Conservation (phyloP, 352 stramenopile genomes). For the Achlya hypogyna region DNA sequence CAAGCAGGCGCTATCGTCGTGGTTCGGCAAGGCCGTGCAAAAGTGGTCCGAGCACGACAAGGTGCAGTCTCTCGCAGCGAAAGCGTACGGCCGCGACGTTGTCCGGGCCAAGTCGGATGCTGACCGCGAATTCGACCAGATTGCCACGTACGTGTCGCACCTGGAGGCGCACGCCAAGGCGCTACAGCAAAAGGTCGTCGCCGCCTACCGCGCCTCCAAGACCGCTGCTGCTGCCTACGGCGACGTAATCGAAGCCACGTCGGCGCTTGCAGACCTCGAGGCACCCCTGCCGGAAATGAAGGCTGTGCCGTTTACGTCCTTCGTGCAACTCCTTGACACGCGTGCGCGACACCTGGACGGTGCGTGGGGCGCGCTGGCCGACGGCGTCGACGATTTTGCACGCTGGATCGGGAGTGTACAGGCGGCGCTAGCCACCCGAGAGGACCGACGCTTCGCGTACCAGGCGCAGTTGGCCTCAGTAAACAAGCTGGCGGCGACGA, state of each 20-base stretch:
- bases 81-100: slow-evolving; percentile 34
- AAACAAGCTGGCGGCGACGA: slow-evolving; percentile 20
- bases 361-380: slow-evolving; percentile 56
- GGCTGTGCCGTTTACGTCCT: slow-evolving; percentile 42
- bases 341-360: slow-evolving; percentile 62
- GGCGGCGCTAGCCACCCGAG: slow-evolving; percentile 56
- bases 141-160: slow-evolving; percentile 55
- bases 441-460: slow-evolving; percentile 70
- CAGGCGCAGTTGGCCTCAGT: slow-evolving; percentile 57
- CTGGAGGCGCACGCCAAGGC: slow-evolving; percentile 47
- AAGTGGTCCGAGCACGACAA: slow-evolving; percentile 71
- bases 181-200: slow-evolving; percentile 51
- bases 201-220: slow-evolving; percentile 59
- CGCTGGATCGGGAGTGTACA: slow-evolving; percentile 67
- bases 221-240: slow-evolving; percentile 66
- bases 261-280: slow-evolving; percentile 55
- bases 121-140: slow-evolving; percentile 55
- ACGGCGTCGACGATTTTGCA: slow-evolving; percentile 56
- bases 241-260: slow-evolving; percentile 70
- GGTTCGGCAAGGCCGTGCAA: slow-evolving; percentile 77
- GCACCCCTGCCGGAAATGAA: slow-evolving; percentile 42
- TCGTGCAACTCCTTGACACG: slow-evolving; percentile 59
- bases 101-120: slow-evolving; percentile 39
- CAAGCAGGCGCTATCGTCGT: slow-evolving; percentile 55
- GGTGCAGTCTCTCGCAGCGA: slow-evolving; percentile 51